Base-by-base conservation (phyloP, 257 asterid species). In the Capsicum baccatum region DNA sequence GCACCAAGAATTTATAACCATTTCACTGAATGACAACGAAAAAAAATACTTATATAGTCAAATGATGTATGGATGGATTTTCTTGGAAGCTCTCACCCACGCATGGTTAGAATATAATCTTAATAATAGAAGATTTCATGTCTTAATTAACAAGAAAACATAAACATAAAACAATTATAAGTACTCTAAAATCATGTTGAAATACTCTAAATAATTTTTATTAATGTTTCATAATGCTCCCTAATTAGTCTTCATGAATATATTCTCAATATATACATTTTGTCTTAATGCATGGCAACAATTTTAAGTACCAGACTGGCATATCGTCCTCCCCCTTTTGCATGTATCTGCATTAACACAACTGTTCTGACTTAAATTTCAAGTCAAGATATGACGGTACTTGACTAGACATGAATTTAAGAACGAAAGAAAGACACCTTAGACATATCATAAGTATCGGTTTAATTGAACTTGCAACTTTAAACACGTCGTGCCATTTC, bases 171-270 rank as follows among this genome's bases (percentile, higher is more conserved):
- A 63, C n/a, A 47, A 13, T 73, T 73, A n/a, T 73, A 5, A 48
- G 9, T 74, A 50, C 80, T 48, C 42, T 19, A 48, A 73, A 47
- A 50, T 13, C 62, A 74, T 50, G 44, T 76, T 76, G 81, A 21
- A 26, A 26, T 26, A 26, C 33, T 26, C 33, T 26, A 26, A 26
- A 26, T 26, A 26, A 26, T 26, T 26, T 26, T 26, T 26, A 26
- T 50, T 74, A 74, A 50, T 74, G 44, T 74, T 74, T 76, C 81
- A 21, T 52, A 76, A 76, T 76, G 81, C 21, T 54, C 81, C 62
- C 81, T 76, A 50, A 21, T 76, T 13, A 73, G 81, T 52, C 21
- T 76, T 21, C 81, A 76, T 39, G 4, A 39, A 52, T 52, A 52
- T 21, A 50, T 76, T 76, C 8, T 56, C 13, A 39, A 39, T 4